Evolutionary conservation across 2,329 filamentous ascomycete genomes (phyloP).

Genomic region (Xylariaceae sp.): DNA sequence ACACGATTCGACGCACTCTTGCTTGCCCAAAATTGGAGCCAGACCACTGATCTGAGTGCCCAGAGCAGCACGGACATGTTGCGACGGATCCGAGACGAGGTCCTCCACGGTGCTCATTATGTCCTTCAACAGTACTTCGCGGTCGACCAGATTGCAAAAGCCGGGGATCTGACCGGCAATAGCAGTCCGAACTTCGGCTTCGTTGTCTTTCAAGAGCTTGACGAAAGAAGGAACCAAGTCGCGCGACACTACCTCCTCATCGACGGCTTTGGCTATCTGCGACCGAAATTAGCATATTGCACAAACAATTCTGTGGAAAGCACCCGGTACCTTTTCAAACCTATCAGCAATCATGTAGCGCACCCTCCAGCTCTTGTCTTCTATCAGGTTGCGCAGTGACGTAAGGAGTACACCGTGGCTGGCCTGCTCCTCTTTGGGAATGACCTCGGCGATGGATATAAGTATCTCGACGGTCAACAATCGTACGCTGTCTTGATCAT

Average conservation of each 20-base stretch:
- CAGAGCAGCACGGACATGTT: slow-evolving; percentile 92
- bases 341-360: slow-evolving; percentile 98
- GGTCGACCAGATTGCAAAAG: slow-evolving; percentile 87
- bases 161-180: slow-evolving; percentile 97
- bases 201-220: slow-evolving; percentile 94
- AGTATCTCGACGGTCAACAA: slow-evolving; percentile 94
- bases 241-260: slow-evolving; percentile 90
- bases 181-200: slow-evolving; percentile 94
- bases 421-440: slow-evolving; percentile 96
- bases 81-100: slow-evolving; percentile 89
- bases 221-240: slow-evolving; percentile 96
- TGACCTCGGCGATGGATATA: slow-evolving; percentile 92
- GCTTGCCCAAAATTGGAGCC: slow-evolving; percentile 93
- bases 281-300: background rate
- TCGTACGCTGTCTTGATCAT: slow-evolving; percentile 97
- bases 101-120: slow-evolving; percentile 97
- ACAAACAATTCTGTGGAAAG: slow-evolving; percentile 15
- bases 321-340: slow-evolving; percentile 77
- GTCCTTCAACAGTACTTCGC: slow-evolving; percentile 82
- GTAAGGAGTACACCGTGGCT: slow-evolving; percentile 92
- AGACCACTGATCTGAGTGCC: slow-evolving; percentile 96
- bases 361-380: slow-evolving; percentile 99
- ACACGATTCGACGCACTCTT: slow-evolving; percentile 63
- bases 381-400: slow-evolving; percentile 86
- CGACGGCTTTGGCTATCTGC: slow-evolving; percentile 95